phyloP scores from a whole-genome alignment of 208 protist species.

The Herpetomonas muscarum region DNA sequence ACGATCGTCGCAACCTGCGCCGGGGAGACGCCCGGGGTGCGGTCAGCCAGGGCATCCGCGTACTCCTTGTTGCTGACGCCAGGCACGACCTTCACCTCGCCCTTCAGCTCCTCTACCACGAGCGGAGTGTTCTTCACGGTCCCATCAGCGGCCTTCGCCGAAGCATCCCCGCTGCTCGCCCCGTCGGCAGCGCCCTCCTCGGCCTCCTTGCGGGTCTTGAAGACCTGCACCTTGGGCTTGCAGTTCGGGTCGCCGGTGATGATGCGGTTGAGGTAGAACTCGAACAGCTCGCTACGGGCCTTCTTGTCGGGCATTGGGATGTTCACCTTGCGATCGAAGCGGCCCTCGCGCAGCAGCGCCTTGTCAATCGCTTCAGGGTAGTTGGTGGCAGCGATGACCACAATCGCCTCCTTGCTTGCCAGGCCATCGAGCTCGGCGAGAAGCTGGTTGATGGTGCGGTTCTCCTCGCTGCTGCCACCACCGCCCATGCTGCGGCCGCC shows the following conservation, averaged over 20 bases:
- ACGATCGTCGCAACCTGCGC: conserved; percentile 97
- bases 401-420: conserved; percentile 89
- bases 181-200: conserved; percentile 21
- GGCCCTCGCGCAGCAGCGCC: conserved; percentile 88
- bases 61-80: conserved; percentile 81
- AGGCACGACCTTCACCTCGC: conserved; percentile 63
- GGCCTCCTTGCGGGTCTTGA: conserved; percentile 53
- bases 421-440: conserved; percentile 96
- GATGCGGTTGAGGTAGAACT: conserved; percentile 84
- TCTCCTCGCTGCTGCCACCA: conserved; percentile 89
- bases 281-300: conserved; percentile 87
- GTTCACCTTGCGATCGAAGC: conserved; percentile 92
- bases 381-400: conserved; percentile 98
- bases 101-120: conserved; percentile 27
- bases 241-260: conserved; percentile 86
- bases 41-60: conserved; percentile 66
- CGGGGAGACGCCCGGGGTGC: conserved; percentile 91
- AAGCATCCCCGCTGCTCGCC: conserved; percentile 1
- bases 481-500: conserved; percentile 82
- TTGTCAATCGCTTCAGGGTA: conserved; percentile 95
- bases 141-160: not conserved
- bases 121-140: conserved; percentile 19
- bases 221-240: conserved; percentile 76
- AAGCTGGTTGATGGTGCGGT: conserved; percentile 97
- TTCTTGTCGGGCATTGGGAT: conserved; percentile 88